Evolutionary conservation across 371 early-diverging fungal species (phyloP), one percentile per base, ranked within the genome.

Genomic region (Hamiltosporidium tvaerminnensis): DNA sequence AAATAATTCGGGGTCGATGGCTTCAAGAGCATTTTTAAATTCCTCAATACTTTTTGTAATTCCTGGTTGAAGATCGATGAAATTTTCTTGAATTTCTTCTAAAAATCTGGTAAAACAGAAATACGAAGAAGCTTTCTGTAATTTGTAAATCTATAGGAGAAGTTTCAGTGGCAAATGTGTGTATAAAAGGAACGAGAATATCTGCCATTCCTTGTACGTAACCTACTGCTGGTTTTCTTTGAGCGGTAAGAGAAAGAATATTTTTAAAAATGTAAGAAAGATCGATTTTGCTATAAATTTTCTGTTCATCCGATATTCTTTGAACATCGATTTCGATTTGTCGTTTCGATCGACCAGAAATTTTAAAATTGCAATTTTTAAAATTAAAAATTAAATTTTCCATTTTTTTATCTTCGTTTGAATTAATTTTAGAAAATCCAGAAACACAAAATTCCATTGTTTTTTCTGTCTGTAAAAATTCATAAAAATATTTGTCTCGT

Each of bases 191-290:
- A 31, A 66, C 61, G 7, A 76, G 57, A 52, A 76, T 47, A 58
- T 76, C 76, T 37, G 72, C 71, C 76, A 76, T 76, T 44, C 76
- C 76, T 62, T 76, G 76, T 14, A 76, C 53, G 61, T 76, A 76
- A 31, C 72, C 73, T n/a, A 76, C 33, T 1, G 30, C n/a, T 10
- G 69, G 68, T 64, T 67, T 63, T 52, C 47, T 53, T n/a, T 60
- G 37, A 31, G 76, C 70, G 48, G 53, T 53, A 30, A 71, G n/a
- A 41, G 33, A 31, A 16, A 76, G 53, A 35, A 76, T 63, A 57
- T 70, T 68, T 1, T 33, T 36, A 57, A 61, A 75, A 33, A 71
- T 59, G 44, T 63, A 59, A n/a, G 66, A 61, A 31, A 68, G 35
- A 50, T 69, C 68, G 23, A 47, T 31, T 1, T 32, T 48, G 1